Percentiles rank a stretch among this genome's conserved stretches.
phyloP scores from a whole-genome alignment of 306 rosid genomes.

The Pyrus bretschneideri region DNA sequence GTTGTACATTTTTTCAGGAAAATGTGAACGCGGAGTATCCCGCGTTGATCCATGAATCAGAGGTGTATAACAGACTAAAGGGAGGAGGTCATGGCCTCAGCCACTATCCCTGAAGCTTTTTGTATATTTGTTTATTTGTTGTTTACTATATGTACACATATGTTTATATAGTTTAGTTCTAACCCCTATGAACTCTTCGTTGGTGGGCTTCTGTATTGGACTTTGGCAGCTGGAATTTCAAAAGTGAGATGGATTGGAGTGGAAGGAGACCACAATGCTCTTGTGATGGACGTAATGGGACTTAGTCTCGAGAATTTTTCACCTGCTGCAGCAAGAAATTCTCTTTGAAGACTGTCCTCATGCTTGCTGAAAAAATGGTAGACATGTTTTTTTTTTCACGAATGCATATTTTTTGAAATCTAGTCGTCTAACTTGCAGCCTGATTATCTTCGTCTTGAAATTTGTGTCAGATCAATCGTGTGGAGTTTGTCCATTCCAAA shows the following conservation, averaged over 20 bases:
- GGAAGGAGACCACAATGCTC: constrained; percentile 92
- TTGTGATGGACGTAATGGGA: constrained; percentile 92
- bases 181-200: too few relatives aligned
- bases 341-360: constrained; percentile 91
- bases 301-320: constrained; percentile 96
- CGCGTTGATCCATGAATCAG: constrained; percentile 80
- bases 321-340: constrained; percentile 84
- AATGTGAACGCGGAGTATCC: constrained; percentile 89
- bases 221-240: constrained; percentile 73
- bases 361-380: constrained; percentile 98
- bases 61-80: constrained; percentile 78
- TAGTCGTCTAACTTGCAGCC: background rate
- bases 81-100: constrained; percentile 78
- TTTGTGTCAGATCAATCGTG: constrained; percentile 65
- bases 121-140: too few relatives aligned
- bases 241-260: constrained; percentile 81
- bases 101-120: constrained; percentile 21
- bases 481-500: constrained; percentile 81
- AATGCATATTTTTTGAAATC: constrained; percentile 1
- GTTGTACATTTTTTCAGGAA: constrained; percentile 42
- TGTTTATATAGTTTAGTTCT: background rate
- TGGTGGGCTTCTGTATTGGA: constrained; percentile 1
- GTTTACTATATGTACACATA: too few relatives aligned
- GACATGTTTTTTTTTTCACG: background rate
- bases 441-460: background rate